Evolutionary conservation across 306 rosid genomes (phyloP).

Genomic region (Argentina anserina): DNA sequence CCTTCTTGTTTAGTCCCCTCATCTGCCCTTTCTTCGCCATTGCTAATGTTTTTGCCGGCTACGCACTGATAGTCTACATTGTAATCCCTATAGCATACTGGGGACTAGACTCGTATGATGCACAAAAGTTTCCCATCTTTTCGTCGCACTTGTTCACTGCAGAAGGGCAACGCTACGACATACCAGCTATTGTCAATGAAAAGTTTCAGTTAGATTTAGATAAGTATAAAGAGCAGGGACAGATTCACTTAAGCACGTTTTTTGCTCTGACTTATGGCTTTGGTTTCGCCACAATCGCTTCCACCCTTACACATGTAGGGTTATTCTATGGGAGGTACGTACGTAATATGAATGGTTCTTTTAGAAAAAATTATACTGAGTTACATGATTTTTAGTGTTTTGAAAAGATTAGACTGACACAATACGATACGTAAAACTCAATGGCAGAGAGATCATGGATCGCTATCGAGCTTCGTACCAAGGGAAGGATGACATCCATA

Average conservation of each 20-base stretch:
- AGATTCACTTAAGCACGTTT: conserved; percentile 56
- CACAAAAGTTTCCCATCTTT: conserved; percentile 64
- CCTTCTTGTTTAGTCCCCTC: conserved; percentile 77
- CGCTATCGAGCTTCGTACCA: conserved; percentile 53
- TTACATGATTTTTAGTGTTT: background rate
- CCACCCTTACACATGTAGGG: conserved; percentile 69
- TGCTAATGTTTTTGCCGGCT: conserved; percentile 59
- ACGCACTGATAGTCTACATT: conserved; percentile 37
- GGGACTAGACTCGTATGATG: conserved; percentile 50
- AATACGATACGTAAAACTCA: conserved; percentile 9
- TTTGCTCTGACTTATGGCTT: conserved; percentile 69
- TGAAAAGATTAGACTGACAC: background rate
- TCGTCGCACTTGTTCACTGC: conserved; percentile 68
- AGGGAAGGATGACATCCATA: conserved; percentile 72
- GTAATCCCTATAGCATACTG: conserved; percentile 61
- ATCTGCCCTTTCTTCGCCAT: conserved; percentile 75
- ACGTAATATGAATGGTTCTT: background rate
- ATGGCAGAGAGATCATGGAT: conserved; percentile 72
- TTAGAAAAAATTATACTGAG: background rate
- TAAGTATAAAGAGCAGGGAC: conserved; percentile 53
- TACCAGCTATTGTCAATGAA: conserved; percentile 56
- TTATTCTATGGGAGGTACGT: conserved; percentile 87
- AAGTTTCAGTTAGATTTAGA: conserved; percentile 49
- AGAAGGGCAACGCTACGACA: conserved; percentile 49
- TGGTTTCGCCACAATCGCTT: conserved; percentile 73